These are phyloP conservation scores for Plasmodium adleri DNA, from an alignment of 169 alveolate species.

Conservation along the genomic window DNA sequence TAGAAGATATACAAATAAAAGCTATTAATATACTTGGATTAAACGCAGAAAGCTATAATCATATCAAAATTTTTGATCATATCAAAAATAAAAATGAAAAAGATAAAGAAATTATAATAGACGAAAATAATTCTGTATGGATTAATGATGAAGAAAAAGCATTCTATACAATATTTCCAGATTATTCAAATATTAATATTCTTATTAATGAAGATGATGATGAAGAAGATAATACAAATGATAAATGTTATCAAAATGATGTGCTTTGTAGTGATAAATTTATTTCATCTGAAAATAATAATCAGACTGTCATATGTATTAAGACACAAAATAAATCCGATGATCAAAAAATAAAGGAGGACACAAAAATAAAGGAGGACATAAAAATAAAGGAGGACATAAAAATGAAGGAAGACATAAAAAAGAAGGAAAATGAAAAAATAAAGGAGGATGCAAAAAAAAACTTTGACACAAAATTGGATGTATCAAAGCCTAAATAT, in stretches of 20 bases:
- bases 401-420: too few species aligned
- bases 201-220: constrained; percentile 39
- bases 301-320: background rate
- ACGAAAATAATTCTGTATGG: constrained; percentile 26
- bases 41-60: constrained; percentile 31
- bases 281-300: background rate
- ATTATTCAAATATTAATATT: constrained; percentile 43
- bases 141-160: constrained; percentile 29
- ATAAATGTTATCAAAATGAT: background rate
- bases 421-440: too few species aligned
- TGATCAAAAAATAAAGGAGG: background rate
- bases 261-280: too few species aligned
- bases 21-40: constrained; percentile 45
- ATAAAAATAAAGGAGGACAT: background rate
- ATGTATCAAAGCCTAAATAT: background rate
- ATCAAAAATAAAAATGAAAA: constrained; percentile 25
- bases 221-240: constrained; percentile 14
- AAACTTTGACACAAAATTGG: too few species aligned
- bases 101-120: constrained; percentile 16
- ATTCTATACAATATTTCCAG: constrained; percentile 52
- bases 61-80: constrained; percentile 38
- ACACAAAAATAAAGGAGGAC: background rate
- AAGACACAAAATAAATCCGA: background rate
- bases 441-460: too few species aligned
- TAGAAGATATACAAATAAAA: constrained; percentile 38